These are phyloP conservation scores for Capniomyces stellatus DNA, from an alignment of 371 early-diverging fungal species.

Conservation along the genomic window DNA sequence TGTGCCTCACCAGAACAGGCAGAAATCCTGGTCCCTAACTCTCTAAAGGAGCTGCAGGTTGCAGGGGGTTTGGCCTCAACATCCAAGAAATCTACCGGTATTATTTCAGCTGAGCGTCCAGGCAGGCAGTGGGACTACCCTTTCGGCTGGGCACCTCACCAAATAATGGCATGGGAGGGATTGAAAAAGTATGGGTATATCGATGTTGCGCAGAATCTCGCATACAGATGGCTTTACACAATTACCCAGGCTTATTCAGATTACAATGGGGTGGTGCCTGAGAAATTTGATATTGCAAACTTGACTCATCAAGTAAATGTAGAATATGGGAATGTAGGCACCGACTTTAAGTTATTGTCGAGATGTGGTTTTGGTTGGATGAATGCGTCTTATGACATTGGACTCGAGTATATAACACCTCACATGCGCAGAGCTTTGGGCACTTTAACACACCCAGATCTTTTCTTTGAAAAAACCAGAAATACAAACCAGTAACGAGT, in stretches of 20 bases:
- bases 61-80: conserved; percentile 75
- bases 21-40: conserved; percentile 28
- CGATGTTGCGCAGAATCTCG: conserved; percentile 57
- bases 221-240: conserved; percentile 91
- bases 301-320: conserved; percentile 82
- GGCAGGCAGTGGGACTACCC: conserved; percentile 95
- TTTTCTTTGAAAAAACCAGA: neutral
- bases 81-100: conserved; percentile 69
- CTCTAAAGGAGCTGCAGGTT: conserved; percentile 58
- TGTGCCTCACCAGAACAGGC: conserved; percentile 45
- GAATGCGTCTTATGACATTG: conserved; percentile 83
- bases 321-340: conserved; percentile 89
- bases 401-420: conserved; percentile 48
- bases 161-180: conserved; percentile 89
- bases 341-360: conserved; percentile 85
- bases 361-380: conserved; percentile 97
- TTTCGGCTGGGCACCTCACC: conserved; percentile 96
- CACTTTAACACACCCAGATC: conserved; percentile 53
- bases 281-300: conserved; percentile 87
- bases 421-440: conserved; percentile 65
- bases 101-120: conserved; percentile 56
- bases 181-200: conserved; percentile 64
- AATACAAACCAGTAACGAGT: neutral
- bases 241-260: conserved; percentile 89
- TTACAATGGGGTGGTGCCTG: conserved; percentile 93